phyloP scores from a whole-genome alignment of 371 early-diverging fungal genomes.

The Zychaea mexicana region DNA sequence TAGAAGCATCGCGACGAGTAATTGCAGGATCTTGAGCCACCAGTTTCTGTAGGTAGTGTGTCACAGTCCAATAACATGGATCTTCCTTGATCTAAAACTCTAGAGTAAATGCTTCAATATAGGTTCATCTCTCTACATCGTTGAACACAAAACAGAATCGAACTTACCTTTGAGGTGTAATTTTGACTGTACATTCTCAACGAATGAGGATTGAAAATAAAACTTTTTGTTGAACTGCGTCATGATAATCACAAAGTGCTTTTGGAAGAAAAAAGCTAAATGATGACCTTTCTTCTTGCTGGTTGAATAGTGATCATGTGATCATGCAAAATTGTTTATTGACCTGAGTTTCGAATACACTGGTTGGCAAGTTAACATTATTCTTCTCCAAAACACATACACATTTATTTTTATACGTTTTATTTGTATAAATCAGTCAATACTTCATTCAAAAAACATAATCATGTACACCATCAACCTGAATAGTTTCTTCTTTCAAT shows the following conservation, averaged over 20 bases:
- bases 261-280: background rate
- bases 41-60: conserved; percentile 1
- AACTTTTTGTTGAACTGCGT: background rate
- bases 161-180: background rate
- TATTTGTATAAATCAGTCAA: conserved; percentile 16
- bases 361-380: background rate
- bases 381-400: background rate
- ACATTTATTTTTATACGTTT: background rate
- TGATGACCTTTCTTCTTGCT: background rate
- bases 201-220: conserved; percentile 2
- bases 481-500: background rate
- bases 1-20: background rate
- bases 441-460: background rate
- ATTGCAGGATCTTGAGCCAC: conserved; percentile 1
- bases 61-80: background rate
- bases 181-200: background rate
- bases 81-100: background rate
- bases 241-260: conserved; percentile 1
- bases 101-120: background rate
- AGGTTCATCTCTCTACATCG: background rate
- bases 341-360: too few relatives aligned
- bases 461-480: background rate
- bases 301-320: background rate
- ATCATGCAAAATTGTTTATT: too few relatives aligned
- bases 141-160: background rate